Base-by-base conservation (phyloP, 257 asterid species). In the Petunia axillaris region DNA sequence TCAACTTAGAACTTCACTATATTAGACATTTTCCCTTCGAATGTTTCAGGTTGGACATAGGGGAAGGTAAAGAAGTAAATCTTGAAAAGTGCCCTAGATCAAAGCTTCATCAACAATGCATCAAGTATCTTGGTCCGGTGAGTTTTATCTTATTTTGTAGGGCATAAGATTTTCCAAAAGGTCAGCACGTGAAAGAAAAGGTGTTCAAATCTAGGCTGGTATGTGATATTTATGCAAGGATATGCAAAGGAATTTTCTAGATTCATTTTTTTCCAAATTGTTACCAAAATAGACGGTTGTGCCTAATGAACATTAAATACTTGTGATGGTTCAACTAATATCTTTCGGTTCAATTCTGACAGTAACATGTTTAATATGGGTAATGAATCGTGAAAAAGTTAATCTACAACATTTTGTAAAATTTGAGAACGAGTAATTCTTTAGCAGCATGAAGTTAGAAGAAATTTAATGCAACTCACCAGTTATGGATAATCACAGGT, bases 51-150 rank as follows among this genome's bases (percentile, higher is more conserved):
- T 89, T 92, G 58, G 98, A 94, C 86, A 85, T 94, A 9, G 97
- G 98, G 64, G 93, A 90, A 83, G 98, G 98, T 59, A 87, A 86
- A 87, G 91, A 94, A 83, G 95, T 92, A 54, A 88, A 86, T 84
- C 88, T 91, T 14, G 98, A 92, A 84, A 89, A 86, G 85, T 94
- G 98, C 81, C 83, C 89, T 46, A 76, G 91, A 81, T 83, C 93
- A 8, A 92, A 91, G 83, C 97, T 92, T 83, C 94, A 89, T 75
- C 97, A 92, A 54, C 95, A 94, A 79, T 94, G 98, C 85, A 92
- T 94, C 59, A 92, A 92, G 82, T 94, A 94, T 87, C 97, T 92
- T 73, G 98, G 97, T 64, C 97, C 95, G 80, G 98, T 94, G 84
- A 87, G 93, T 55, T 59, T 65, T 85, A 46, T 54, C 46, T 66